Evolutionary conservation across 139 green algal genomes (phyloP), one percentile per base, ranked within the genome.

Genomic region (Chara braunii): DNA sequence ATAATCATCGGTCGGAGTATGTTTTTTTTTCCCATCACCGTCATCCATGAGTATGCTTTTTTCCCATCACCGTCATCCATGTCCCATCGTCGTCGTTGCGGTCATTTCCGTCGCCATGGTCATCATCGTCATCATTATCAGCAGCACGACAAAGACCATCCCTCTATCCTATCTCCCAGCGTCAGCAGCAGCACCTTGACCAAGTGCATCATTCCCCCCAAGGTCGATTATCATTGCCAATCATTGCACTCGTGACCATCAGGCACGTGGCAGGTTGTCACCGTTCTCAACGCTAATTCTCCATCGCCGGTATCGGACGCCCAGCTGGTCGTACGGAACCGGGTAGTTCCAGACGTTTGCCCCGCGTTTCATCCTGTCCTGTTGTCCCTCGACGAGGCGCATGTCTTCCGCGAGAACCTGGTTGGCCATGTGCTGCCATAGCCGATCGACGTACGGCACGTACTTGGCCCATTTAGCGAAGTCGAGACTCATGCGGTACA

Each of bases 401-500:
- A 99, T 68, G 70, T 99, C 93, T 81, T 99, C 93, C 0, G 88
- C 91, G 23, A 99, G 77, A 60, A 99, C 92, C 64, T 74, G 26
- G 45, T 81, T 78, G 7, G 87, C 87, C n/a, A 94, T 81, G 54
- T 82, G 31, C 60, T 86, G 79, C 92, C 93, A 99, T 32, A 98
- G 75, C 26, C 31, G 9, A 44, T 95, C 64, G 22, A 96, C 92
- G 61, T 81, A 79, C 0, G 93, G 93, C 32, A 99, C 74, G 42
- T 84, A 75, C n/a, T 80, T 70, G 1, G 84, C 58, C 88, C 89
- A 99, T 9, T 60, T 36, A 65, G 94, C 59, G 73, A 99, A 99
- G 81, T 99, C 93, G 36, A 97, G 81, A 51, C 48, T 78, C 93
- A 99, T 99, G 64, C 91, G 84, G 81, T 99, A 99, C 42, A 99